These are phyloP conservation scores for Ramularia endophylla DNA, from an alignment of 2,329 filamentous ascomycete species.

Conservation along the genomic window DNA sequence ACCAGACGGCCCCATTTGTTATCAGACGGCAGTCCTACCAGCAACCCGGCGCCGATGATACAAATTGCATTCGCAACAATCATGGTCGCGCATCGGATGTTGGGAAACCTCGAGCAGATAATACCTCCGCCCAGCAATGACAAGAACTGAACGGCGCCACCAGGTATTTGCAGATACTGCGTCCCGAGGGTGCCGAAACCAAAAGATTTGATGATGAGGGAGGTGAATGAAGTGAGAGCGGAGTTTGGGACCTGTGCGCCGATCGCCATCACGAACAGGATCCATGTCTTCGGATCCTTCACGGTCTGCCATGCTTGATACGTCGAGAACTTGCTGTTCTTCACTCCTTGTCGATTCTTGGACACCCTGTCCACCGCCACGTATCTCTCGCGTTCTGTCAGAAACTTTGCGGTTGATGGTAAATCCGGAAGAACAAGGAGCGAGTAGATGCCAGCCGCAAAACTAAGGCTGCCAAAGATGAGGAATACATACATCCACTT, in stretches of 20 bases:
- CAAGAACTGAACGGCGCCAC: slow-evolving; percentile 52
- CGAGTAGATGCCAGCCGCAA: slow-evolving; percentile 34
- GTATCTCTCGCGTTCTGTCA: slow-evolving; percentile 13
- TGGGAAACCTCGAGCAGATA: slow-evolving; percentile 49
- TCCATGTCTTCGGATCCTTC: slow-evolving; percentile 54
- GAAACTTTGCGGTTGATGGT: slow-evolving; percentile 14
- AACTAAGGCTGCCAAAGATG: slow-evolving; percentile 43
- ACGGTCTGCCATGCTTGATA: slow-evolving; percentile 43
- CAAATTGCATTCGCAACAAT: slow-evolving; percentile 51
- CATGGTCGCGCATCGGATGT: slow-evolving; percentile 51
- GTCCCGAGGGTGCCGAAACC: slow-evolving; percentile 46
- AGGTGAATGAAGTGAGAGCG: slow-evolving; percentile 49
- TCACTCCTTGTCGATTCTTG: slow-evolving; percentile 49
- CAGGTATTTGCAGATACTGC: slow-evolving; percentile 57
- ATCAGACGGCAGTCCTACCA: slow-evolving; percentile 45
- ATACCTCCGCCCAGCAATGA: slow-evolving; percentile 47
- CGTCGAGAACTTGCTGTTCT: slow-evolving; percentile 43
- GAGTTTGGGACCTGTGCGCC: slow-evolving; percentile 53
- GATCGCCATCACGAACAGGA: slow-evolving; percentile 50
- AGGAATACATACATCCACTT: slow-evolving; percentile 55
- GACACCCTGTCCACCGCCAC: slow-evolving; percentile 48
- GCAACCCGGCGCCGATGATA: slow-evolving; percentile 47
- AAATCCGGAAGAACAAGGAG: slow-evolving; percentile 19
- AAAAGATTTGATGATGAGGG: slow-evolving; percentile 44
- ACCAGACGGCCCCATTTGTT: slow-evolving; percentile 55